Base-by-base conservation (phyloP, 345 rosid species). In the Brassica incana region DNA sequence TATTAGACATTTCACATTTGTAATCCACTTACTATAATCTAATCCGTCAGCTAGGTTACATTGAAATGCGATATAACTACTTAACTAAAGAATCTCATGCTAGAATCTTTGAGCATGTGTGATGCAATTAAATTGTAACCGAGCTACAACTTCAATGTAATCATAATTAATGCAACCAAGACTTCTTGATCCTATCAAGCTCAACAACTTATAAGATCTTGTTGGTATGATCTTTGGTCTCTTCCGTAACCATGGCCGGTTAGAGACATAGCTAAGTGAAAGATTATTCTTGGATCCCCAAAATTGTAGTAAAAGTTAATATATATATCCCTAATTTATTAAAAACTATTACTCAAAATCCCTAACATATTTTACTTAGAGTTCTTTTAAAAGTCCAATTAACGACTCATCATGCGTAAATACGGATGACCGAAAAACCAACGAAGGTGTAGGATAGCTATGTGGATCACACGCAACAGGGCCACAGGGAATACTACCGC, bases 101-200 rank as follows among this genome's bases (percentile, higher is more conserved):
- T 45, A 33, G 23, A 52, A 67, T 43, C 30, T 67, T 60, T 43
- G 69, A 58, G 64, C 68, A 66, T 29, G 32, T 78, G 77, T 73
- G 82, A 67, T 66, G 73, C 45, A 72, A 6, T 54, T 67, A 16
- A 72, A 73, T 77, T 54, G 30, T 43, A 67, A 78, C 69, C 77
- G 23, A 27, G 38, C 66, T 65, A 23, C 59, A 64, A 56, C 60
- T 48, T 66, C 20, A 9, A 66, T 69, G 73, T 67, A 32, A 73
- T 14, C 63, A 59, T 23, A 73, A 58, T 78, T 30, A 73, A 73
- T 73, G 59, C 64, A 32, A 59, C 18, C 1, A 60, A 58, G 63
- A 73, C 69, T 8, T 43, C 4, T 79, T 29, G 43, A 78, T 62
- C 54, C 77, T 62, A 73, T 20, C 69, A 67, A 32, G 30, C 73